phyloP scores from a whole-genome alignment of 1,284 basidiomycete species.

The Xerocomus tenax region DNA sequence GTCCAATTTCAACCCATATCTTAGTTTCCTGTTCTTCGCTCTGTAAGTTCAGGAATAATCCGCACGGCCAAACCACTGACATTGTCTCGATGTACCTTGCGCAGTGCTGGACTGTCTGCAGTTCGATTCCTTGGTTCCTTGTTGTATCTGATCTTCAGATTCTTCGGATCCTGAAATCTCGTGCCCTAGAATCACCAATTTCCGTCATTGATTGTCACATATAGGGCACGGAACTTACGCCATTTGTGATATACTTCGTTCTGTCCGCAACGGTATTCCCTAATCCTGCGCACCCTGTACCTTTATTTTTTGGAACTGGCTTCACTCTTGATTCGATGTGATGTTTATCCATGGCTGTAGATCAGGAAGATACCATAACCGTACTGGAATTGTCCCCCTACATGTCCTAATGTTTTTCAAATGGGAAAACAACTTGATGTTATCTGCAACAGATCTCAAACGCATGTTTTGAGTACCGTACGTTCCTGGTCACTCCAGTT shows the following conservation, averaged over 20 bases:
- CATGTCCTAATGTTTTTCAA: conserved; percentile 2
- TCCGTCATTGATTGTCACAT: conserved; percentile 1
- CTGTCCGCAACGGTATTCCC: conserved; percentile 7
- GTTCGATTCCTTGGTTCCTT: conserved; percentile 72
- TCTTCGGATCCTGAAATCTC: conserved; percentile 44
- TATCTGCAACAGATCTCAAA: conserved; percentile 4
- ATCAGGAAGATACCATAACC: not conserved
- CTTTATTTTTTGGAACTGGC: conserved; percentile 1
- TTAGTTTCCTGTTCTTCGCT: conserved; percentile 73
- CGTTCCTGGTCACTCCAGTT: not conserved
- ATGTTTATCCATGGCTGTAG: conserved; percentile 3
- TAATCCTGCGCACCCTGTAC: conserved; percentile 16
- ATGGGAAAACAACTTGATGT: conserved; percentile 12
- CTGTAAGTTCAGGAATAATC: conserved; percentile 45
- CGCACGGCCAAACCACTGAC: not conserved
- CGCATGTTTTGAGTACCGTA: not conserved
- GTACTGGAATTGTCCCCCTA: not conserved
- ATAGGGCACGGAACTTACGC: conserved; percentile 1
- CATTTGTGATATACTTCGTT: conserved; percentile 3
- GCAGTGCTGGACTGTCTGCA: conserved; percentile 67
- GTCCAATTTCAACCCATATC: conserved; percentile 74
- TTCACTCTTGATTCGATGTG: not conserved
- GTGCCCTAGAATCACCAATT: not conserved
- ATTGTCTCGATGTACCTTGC: conserved; percentile 4
- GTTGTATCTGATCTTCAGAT: conserved; percentile 68